phyloP scores from a whole-genome alignment of 257 asterid genomes.

The Solanum clarkiae region DNA sequence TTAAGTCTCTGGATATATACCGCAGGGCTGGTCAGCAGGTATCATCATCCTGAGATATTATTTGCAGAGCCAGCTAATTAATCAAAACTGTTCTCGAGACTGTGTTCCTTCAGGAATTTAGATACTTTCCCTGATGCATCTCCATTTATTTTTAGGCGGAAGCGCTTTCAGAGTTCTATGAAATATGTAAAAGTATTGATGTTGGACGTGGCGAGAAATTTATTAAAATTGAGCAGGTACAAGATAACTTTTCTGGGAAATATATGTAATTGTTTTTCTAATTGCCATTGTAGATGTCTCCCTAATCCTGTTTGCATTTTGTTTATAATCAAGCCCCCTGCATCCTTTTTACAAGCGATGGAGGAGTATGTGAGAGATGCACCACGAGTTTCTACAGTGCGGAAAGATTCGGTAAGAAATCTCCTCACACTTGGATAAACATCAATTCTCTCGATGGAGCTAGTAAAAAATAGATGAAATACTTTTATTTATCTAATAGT shows the following conservation, averaged over 20 bases:
- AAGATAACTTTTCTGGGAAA: not conserved
- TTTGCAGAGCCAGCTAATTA: not conserved
- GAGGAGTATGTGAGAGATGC: constrained; percentile 96
- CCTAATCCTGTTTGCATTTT: not conserved
- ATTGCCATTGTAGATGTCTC: not conserved
- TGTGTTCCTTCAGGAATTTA: not conserved
- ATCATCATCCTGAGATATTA: not conserved
- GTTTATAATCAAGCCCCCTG: constrained; percentile 65
- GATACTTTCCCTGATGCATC: not conserved
- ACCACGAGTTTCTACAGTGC: constrained; percentile 71
- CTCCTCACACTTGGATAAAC: not conserved
- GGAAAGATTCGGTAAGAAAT: constrained; percentile 53
- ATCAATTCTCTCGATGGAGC: not conserved
- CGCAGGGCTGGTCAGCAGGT: constrained; percentile 93
- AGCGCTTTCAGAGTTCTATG: constrained; percentile 82
- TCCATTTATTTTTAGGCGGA: constrained; percentile 52
- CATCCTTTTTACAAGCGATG: constrained; percentile 94
- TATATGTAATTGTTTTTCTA: not conserved
- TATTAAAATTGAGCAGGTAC: constrained; percentile 94
- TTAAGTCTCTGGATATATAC: constrained; percentile 84
- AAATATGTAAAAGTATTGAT: constrained; percentile 79
- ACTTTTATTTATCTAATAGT: not conserved
- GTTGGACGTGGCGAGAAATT: constrained; percentile 86
- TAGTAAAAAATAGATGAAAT: not conserved
- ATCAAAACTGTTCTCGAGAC: not conserved